A percentile compares a stretch with the other conserved stretches of the same genome.
Evolutionary conservation across 192 early-diverging fungal species (phyloP).

Genomic region (Neocallimastix lanati): DNA sequence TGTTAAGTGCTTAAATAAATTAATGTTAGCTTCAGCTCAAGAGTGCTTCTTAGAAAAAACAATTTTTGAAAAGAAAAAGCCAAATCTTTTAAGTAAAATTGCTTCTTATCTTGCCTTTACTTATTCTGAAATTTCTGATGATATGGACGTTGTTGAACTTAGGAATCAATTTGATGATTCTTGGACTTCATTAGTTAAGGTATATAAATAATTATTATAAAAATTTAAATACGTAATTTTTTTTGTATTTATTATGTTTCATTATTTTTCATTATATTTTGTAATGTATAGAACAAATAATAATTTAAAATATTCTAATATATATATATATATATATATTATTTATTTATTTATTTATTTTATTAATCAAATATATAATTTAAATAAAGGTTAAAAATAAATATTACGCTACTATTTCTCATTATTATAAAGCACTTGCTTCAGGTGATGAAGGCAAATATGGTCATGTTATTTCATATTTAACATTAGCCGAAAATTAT

Average conservation of each 20-base stretch:
- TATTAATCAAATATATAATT: background rate
- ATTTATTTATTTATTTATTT: too few relatives aligned
- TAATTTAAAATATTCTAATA: background rate
- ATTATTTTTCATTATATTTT: too few relatives aligned
- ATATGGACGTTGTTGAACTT: background rate
- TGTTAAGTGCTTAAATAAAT: constrained; percentile 58
- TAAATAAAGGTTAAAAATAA: constrained; percentile 60
- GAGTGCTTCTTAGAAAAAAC: constrained; percentile 80
- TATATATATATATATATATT: background rate
- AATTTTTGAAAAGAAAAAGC: constrained; percentile 71
- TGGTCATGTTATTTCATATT: constrained; percentile 65
- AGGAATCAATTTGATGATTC: background rate
- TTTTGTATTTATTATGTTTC: too few relatives aligned
- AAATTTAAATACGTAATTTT: too few relatives aligned
- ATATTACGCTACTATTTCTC: constrained; percentile 69
- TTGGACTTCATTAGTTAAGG: background rate
- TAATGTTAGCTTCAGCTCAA: constrained; percentile 91
- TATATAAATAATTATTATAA: too few relatives aligned
- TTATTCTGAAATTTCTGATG: background rate
- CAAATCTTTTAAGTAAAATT: constrained; percentile 73
- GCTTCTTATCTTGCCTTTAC: constrained; percentile 29
- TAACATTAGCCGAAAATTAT: constrained; percentile 52
- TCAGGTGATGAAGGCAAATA: constrained; percentile 62
- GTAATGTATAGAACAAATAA: too few relatives aligned
- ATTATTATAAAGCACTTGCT: constrained; percentile 63